Evolutionary conservation across 1,284 basidiomycete genomes (phyloP).

Genomic region (Apiotrichum domesticum): DNA sequence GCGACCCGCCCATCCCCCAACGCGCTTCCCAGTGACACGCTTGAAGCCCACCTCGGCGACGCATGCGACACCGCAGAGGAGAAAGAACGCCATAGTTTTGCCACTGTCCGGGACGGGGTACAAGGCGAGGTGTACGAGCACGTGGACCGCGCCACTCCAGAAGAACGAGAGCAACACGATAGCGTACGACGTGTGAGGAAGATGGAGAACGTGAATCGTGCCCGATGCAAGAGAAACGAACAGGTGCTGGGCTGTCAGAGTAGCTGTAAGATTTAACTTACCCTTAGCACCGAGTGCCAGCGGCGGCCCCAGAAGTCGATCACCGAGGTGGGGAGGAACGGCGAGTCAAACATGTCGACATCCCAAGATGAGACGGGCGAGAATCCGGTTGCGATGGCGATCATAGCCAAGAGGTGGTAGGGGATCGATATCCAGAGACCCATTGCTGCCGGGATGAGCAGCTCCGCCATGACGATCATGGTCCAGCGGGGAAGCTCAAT

Average conservation of each 20-base stretch:
- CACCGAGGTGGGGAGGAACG: conserved; percentile 31
- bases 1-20: conserved; percentile 31
- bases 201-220: conserved; percentile 18
- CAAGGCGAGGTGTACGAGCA: conserved; percentile 31
- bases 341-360: conserved; percentile 31
- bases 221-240: conserved; percentile 29
- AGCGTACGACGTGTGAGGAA: conserved; percentile 18
- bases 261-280: neutral
- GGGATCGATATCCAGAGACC: conserved; percentile 24
- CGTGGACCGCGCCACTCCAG: conserved; percentile 35
- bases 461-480: conserved; percentile 14
- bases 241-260: conserved; percentile 23
- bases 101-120: conserved; percentile 27
- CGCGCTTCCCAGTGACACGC: conserved; percentile 29
- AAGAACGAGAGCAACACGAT: conserved; percentile 30
- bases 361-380: conserved; percentile 34
- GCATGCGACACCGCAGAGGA: conserved; percentile 30
- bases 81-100: conserved; percentile 28
- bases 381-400: conserved; percentile 19
- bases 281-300: conserved; percentile 36
- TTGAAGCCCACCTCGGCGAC: conserved; percentile 32
- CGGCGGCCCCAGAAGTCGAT: conserved; percentile 40
- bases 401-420: conserved; percentile 27
- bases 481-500: neutral
- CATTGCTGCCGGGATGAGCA: conserved; percentile 19